phyloP scores from a whole-genome alignment of 768 basidiomycete species.

The Hysterangium stoloniferum region DNA sequence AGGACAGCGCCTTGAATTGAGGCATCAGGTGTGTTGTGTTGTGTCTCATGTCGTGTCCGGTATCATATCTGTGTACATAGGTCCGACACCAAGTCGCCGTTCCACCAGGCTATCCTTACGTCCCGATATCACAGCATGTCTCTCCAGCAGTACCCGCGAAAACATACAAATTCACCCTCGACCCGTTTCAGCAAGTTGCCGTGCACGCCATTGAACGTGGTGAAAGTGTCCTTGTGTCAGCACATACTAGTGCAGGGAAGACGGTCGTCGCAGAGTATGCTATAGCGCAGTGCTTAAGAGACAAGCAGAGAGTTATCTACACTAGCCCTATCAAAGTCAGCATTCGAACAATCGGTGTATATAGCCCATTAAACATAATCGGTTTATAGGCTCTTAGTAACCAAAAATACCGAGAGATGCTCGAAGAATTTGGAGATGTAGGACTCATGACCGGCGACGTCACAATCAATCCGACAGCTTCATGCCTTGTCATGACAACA shows the following conservation, averaged over 20 bases:
- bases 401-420: conserved; percentile 98
- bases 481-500: conserved; percentile 98
- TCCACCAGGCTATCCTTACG: conserved; percentile 84
- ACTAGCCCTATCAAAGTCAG: conserved; percentile 98
- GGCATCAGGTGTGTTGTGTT: conserved; percentile 57
- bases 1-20: conserved; percentile 65
- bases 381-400: conserved; percentile 85
- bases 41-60: not conserved
- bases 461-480: conserved; percentile 94
- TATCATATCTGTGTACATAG: conserved; percentile 29
- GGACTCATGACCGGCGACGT: conserved; percentile 99
- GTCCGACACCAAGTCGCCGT: conserved; percentile 96
- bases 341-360: conserved; percentile 19
- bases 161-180: conserved; percentile 92
- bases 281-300: conserved; percentile 90
- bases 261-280: conserved; percentile 99
- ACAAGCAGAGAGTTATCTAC: conserved; percentile 95
- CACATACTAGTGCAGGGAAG: conserved; percentile 98
- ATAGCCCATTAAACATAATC: too few species aligned
- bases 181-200: conserved; percentile 95
- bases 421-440: conserved; percentile 95
- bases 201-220: conserved; percentile 93
- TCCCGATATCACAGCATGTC: conserved; percentile 86
- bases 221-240: conserved; percentile 95
- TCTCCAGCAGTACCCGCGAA: conserved; percentile 85